These are phyloP conservation scores for Trichosanthes cucumerina DNA, from an alignment of 306 rosid genomes.

Conservation along the genomic window DNA sequence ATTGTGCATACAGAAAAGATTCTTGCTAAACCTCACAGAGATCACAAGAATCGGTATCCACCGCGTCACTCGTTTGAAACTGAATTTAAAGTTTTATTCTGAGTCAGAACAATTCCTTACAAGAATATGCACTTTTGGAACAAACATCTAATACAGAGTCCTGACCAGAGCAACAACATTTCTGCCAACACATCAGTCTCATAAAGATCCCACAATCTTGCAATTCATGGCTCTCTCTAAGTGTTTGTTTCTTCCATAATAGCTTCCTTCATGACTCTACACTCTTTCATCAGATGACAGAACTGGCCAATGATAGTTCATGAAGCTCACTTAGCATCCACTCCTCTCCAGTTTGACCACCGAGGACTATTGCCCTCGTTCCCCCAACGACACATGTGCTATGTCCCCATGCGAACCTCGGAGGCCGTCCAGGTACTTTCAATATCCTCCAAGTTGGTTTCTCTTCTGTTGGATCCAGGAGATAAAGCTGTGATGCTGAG, in stretches of 20 bases:
- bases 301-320: conserved; percentile 88
- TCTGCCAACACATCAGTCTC: conserved; percentile 24
- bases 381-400: conserved; percentile 99
- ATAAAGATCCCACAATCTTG: conserved; percentile 23
- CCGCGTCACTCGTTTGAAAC: conserved; percentile 23
- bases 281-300: conserved; percentile 35
- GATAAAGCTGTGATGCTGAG: conserved; percentile 95
- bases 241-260: conserved; percentile 17
- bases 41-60: conserved; percentile 22
- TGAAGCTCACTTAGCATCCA: conserved; percentile 97
- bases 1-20: conserved; percentile 39
- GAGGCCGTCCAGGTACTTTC: conserved; percentile 90
- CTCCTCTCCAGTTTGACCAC: conserved; percentile 99
- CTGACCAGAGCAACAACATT: conserved; percentile 26
- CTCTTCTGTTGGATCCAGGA: conserved; percentile 90
- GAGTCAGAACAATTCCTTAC: conserved; percentile 48
- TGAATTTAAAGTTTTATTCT: conserved; percentile 26
- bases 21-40: conserved; percentile 61
- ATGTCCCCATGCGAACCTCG: conserved; percentile 99
- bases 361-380: conserved; percentile 90
- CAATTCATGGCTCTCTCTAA: conserved; percentile 19
- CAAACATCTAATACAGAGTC: conserved; percentile 29
- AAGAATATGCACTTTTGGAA: conserved; percentile 27
- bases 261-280: conserved; percentile 18
- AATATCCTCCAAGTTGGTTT: conserved; percentile 97